Conservation (phyloP, 768 basidiomycete species). For the Tylopilus subfusipes region DNA sequence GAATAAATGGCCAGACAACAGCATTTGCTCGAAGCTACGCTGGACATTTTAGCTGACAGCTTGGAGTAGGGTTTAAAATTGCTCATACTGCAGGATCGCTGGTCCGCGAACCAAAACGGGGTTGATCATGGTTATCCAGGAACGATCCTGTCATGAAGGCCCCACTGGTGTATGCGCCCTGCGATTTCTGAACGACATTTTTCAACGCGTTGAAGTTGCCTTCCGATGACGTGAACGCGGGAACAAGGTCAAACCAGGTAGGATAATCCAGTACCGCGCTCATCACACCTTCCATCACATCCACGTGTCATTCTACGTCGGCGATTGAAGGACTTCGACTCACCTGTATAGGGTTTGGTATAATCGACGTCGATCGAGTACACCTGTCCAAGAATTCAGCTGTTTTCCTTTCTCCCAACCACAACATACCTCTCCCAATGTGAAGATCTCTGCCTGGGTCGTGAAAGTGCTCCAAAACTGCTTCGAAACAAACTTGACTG, state of each 20-base stretch:
- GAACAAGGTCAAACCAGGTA: conserved; percentile 41
- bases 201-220: conserved; percentile 35
- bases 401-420: conserved; percentile 20
- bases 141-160: conserved; percentile 43
- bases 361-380: conserved; percentile 40
- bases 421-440: conserved; percentile 46
- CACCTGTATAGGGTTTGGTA: conserved; percentile 40
- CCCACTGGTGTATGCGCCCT: conserved; percentile 39
- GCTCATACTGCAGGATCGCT: conserved; percentile 39
- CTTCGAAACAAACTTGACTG: conserved; percentile 53
- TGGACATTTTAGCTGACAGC: neutral
- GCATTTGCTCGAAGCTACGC: conserved; percentile 44
- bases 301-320: neutral
- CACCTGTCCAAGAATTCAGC: conserved; percentile 31
- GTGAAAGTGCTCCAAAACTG: conserved; percentile 55
- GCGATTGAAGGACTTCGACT: conserved; percentile 8
- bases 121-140: conserved; percentile 55
- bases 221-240: conserved; percentile 36
- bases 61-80: too few species aligned
- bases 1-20: conserved; percentile 47
- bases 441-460: conserved; percentile 46
- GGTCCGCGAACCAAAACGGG: conserved; percentile 43
- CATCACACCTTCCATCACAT: conserved; percentile 35
- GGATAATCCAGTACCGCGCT: conserved; percentile 50
- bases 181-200: conserved; percentile 27